These are phyloP conservation scores for Populus tomentosa DNA, from an alignment of 441 rosid species.

Conservation along the genomic window DNA sequence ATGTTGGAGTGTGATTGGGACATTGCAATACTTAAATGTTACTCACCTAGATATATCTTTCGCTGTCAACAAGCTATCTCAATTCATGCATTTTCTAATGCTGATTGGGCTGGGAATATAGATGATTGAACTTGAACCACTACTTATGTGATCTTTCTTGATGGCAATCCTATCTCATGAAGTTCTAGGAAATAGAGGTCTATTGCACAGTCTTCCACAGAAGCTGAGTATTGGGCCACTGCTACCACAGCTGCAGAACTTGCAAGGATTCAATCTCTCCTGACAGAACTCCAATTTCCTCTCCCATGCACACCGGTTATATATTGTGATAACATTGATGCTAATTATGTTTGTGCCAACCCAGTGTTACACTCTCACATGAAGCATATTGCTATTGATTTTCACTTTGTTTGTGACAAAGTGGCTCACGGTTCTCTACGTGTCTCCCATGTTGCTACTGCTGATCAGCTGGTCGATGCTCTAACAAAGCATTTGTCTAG, in stretches of 20 bases:
- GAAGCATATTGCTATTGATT: background rate
- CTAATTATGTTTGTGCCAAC: background rate
- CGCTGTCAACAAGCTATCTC: too few relatives aligned
- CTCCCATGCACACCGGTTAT: background rate
- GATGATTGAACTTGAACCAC: too few relatives aligned
- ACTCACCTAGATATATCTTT: too few relatives aligned
- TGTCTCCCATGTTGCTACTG: background rate
- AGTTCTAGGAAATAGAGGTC: too few relatives aligned
- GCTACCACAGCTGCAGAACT: background rate
- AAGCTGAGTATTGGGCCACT: background rate
- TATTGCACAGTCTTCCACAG: too few relatives aligned
- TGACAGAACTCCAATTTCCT: accelerated
- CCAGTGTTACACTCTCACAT: background rate
- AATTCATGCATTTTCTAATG: too few relatives aligned
- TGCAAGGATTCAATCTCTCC: background rate
- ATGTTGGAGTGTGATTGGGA: too few relatives aligned
- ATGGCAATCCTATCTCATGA: too few relatives aligned
- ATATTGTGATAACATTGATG: constrained; percentile 4
- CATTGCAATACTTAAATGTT: too few relatives aligned
- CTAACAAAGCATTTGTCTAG: background rate
- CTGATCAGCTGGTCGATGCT: background rate
- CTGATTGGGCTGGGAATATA: too few relatives aligned
- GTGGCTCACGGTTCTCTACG: background rate
- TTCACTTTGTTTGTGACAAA: background rate
- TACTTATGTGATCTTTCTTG: too few relatives aligned